Evolutionary conservation across 306 rosid species (phyloP), one percentile per base, ranked within the genome.

Genomic region (Ochetophila trinervis): DNA sequence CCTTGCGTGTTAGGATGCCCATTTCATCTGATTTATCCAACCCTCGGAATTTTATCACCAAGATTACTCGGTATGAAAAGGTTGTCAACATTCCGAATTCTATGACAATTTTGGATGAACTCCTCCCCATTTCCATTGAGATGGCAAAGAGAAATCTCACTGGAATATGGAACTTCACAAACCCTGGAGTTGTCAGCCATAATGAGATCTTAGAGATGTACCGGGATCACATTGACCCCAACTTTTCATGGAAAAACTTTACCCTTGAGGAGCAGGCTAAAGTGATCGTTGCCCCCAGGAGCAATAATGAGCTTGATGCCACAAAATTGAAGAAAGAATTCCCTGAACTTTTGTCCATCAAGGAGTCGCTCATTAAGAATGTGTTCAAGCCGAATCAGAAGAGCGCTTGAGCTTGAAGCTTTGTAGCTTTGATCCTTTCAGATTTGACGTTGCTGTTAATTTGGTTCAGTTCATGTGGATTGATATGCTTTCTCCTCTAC

Each of bases 121-220:
- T 91, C 9, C 91, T 91, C 8, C 97, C 97, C 12, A 59, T 91
- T 53, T 91, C 97, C 6, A 71, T 91, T 0, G 91, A 86, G 78
- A 88, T 91, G 97, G 97, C 93, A 0, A 88, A 88, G 87, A 84
- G 97, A 56, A 84, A 91, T 57, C 97, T 91, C 73, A 88, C 96
- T 2, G 97, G 86, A 53, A 65, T 88, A 63, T 88, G 88, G 87
- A 91, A 91, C 75, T 91, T 91, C 88, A 91, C 96, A 0, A 91
- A 88, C 78, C 96, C 93, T 1, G 95, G 97, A 27, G 97, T 91
- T 60, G 97, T 91, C 8, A 88, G 96, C 85, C 97, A 91, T 91
- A 88, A 91, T 10, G 96, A 88, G 81, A 86, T 91, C 61, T 73
- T 91, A 58, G 80, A 91, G 63, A 82, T 88, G 97, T 91, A 91